Evolutionary conservation across 495 filamentous ascomycete genomes (phyloP).

Genomic region (Astrocystis sublimbata): DNA sequence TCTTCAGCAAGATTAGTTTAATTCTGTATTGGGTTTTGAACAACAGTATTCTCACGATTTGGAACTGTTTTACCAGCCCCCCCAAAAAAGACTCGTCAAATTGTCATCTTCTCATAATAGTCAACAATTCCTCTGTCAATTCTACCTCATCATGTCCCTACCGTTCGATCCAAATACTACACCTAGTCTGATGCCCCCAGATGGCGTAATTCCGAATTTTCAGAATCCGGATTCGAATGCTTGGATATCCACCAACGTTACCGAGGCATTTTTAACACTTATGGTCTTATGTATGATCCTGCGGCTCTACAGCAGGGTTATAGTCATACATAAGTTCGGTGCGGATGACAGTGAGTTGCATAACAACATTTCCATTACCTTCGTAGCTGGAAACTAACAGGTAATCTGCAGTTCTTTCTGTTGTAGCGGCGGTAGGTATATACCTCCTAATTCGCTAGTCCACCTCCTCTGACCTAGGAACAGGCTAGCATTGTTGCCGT

Average conservation of each 20-base stretch:
- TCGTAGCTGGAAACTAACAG: not conserved
- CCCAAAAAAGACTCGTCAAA: too few relatives aligned
- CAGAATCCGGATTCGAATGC: slow-evolving; percentile 23
- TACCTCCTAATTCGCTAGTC: not conserved
- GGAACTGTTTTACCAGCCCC: too few relatives aligned
- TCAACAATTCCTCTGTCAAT: not conserved
- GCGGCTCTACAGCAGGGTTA: slow-evolving; percentile 21
- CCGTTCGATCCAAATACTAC: not conserved
- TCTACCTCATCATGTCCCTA: not conserved
- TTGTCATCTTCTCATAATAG: not conserved
- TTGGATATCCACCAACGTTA: slow-evolving; percentile 2
- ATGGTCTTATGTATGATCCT: slow-evolving; percentile 20
- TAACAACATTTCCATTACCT: not conserved
- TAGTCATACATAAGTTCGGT: slow-evolving; percentile 13
- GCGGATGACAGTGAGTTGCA: slow-evolving; percentile 23
- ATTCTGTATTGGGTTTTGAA: too few relatives aligned
- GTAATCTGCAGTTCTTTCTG: not conserved
- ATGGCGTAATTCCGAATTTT: slow-evolving; percentile 24
- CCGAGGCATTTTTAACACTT: slow-evolving; percentile 14
- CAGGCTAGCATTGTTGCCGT: not conserved
- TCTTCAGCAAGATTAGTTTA: too few relatives aligned
- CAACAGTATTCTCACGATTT: too few relatives aligned
- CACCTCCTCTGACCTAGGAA: not conserved
- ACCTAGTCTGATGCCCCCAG: not conserved
- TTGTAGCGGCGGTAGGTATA: not conserved